Evolutionary conservation across 2,329 filamentous ascomycete genomes (phyloP), one percentile per base, ranked within the genome.

Genomic region (Cladosporium sp.): DNA sequence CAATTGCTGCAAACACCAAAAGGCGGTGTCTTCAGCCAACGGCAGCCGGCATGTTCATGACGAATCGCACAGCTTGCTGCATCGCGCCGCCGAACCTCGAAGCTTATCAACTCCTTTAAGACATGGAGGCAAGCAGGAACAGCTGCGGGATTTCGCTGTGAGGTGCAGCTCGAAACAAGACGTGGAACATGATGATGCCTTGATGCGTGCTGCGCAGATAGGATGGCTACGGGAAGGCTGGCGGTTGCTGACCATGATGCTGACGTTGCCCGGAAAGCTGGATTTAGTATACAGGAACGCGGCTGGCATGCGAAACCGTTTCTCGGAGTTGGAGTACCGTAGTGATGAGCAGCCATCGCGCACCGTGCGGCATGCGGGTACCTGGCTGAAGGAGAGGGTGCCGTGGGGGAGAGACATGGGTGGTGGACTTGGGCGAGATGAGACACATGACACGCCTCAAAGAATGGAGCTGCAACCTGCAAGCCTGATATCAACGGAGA

Each of bases 331-430:
- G 56, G 56, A 46, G 56, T 37, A 59, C 56, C 56, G 56, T n/a
- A 23, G 31, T 21, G 21, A 57, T 23, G 29, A 23, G 55, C 33
- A 23, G 26, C 55, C 29, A 57, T 57, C 23, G 55, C 33, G 55
- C 55, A 40, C 55, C 55, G 55, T 37, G 31, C 16, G 52, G 52
- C 29, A 46, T 18, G 35, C 56, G 56, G 16, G 56, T 59, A 26
- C 56, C 56, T 59, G 56, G 56, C 56, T 59, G 56, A 46, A 59
- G 56, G 56, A 59, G 37, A 59, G 56, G 23, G 23, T 29, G 56
- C 23, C 37, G 56, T 59, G 56, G 56, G 37, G 56, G 18, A 59
- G 56, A 59, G 56, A 59, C 56, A 59, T 40, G 35, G 40, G 40
- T 46, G 40, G 40, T 11, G 40, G n/a, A 21, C 40, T 29, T 21